phyloP scores from a whole-genome alignment of 2,329 filamentous ascomycete species.

The Neoascochyta sp. region DNA sequence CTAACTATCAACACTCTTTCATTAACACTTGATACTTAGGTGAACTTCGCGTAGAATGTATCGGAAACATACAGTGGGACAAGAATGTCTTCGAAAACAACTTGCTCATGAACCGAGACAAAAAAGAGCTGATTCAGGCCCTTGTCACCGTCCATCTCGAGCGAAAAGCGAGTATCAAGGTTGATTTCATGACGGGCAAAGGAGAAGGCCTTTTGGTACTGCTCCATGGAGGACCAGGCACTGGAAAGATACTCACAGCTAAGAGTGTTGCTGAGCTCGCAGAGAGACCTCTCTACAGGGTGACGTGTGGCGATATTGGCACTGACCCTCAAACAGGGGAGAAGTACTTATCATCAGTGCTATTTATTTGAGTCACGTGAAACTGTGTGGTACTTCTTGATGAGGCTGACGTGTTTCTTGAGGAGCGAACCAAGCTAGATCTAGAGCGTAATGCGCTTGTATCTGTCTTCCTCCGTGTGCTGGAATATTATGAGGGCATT shows the following conservation, averaged over 20 bases:
- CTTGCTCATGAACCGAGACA: constrained; percentile 43
- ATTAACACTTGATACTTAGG: no score
- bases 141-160: constrained; percentile 2
- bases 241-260: constrained; percentile 14
- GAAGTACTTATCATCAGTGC: constrained; percentile 2
- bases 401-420: constrained; percentile 50
- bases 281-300: constrained; percentile 22
- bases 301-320: constrained; percentile 9
- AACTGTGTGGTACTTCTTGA: constrained; percentile 46
- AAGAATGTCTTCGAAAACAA: constrained; percentile 2
- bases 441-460: constrained; percentile 17
- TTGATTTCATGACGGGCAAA: constrained; percentile 45
- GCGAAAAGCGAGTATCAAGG: not conserved
- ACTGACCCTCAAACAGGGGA: constrained; percentile 3
- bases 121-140: constrained; percentile 49
- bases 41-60: constrained; percentile 10
- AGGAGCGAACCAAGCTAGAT: constrained; percentile 38
- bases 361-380: constrained; percentile 34
- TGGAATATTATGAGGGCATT: constrained; percentile 45
- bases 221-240: constrained; percentile 10
- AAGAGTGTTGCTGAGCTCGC: constrained; percentile 10
- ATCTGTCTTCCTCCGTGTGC: constrained; percentile 28
- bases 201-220: constrained; percentile 15
- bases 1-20: no score
- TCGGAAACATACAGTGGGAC: constrained; percentile 37